Percentiles rank a stretch among this genome's conserved stretches.
Conservation (phyloP, 352 stramenopile species). For the Pythium scleroteichum region DNA sequence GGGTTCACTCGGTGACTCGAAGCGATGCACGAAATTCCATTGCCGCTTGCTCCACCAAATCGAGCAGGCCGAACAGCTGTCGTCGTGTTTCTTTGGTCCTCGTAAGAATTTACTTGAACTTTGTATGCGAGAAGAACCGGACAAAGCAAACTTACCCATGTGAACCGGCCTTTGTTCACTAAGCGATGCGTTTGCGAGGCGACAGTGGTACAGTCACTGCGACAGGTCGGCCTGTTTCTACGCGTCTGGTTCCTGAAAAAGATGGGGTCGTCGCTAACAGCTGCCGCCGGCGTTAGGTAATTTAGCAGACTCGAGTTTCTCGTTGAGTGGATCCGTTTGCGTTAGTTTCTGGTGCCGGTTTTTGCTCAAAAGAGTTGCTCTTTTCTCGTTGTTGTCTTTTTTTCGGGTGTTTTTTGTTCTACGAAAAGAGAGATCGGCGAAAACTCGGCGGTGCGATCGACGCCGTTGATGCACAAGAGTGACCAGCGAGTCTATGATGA, state of each 20-base stretch:
- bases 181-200: conserved; percentile 5
- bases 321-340: not conserved
- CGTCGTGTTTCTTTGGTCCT: not conserved
- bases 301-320: not conserved
- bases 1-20: not conserved
- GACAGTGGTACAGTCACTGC: not conserved
- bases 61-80: not conserved
- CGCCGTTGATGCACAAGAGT: not conserved
- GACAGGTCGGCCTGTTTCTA: conserved; percentile 2
- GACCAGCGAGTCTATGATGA: not conserved
- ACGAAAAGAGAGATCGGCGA: conserved; percentile 10
- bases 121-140: not conserved
- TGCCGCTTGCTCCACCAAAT: conserved; percentile 5
- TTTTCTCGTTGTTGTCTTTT: not conserved
- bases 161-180: not conserved
- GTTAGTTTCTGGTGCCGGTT: not conserved
- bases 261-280: conserved; percentile 26
- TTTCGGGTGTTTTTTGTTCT: not conserved
- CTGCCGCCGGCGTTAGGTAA: conserved; percentile 20
- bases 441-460: not conserved
- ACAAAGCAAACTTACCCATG: conserved; percentile 3
- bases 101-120: not conserved
- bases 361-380: not conserved
- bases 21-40: conserved; percentile 7
- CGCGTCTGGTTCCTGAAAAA: conserved; percentile 32